Percentiles rank a stretch among this genome's conserved stretches.
Conservation (phyloP, 768 basidiomycete species). For the Hericium rajendrae region DNA sequence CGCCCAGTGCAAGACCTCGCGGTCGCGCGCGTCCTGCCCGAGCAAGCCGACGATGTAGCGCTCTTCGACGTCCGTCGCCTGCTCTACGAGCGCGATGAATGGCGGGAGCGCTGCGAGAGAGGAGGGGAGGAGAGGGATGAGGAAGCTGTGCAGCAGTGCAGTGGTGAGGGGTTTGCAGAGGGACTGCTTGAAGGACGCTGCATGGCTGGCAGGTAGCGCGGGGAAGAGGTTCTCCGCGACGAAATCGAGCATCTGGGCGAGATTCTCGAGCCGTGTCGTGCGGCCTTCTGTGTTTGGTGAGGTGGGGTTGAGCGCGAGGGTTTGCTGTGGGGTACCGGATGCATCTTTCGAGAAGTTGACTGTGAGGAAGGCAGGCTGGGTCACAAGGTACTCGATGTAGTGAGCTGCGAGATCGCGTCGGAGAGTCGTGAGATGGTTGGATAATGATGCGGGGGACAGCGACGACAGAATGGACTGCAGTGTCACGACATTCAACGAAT, state of each 20-base stretch:
- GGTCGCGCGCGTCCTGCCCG: constrained; percentile 36
- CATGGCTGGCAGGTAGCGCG: constrained; percentile 38
- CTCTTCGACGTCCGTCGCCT: constrained; percentile 62
- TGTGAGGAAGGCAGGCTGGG: constrained; percentile 38
- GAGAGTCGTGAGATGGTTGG: constrained; percentile 46
- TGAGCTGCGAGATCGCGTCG: constrained; percentile 54
- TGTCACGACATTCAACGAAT: constrained; percentile 39
- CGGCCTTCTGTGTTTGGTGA: constrained; percentile 32
- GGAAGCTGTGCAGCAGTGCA: constrained; percentile 54
- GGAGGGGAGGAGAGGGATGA: constrained; percentile 63
- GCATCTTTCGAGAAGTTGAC: constrained; percentile 25
- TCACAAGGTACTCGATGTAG: constrained; percentile 51
- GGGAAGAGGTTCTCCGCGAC: constrained; percentile 49
- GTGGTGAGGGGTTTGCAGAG: constrained; percentile 52
- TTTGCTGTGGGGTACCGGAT: constrained; percentile 29
- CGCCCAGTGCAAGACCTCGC: constrained; percentile 58
- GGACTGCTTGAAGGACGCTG: constrained; percentile 39
- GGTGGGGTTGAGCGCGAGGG: constrained; percentile 37
- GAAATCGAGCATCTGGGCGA: constrained; percentile 54
- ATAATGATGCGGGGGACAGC: constrained; percentile 43
- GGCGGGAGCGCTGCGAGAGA: constrained; percentile 47
- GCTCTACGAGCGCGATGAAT: constrained; percentile 47
- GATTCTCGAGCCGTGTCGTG: constrained; percentile 38
- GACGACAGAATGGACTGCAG: constrained; percentile 51
- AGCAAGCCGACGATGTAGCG: constrained; percentile 40